Base-by-base conservation (phyloP, 108 stramenopile genomes). In the Fistulifera pelliculosa region DNA sequence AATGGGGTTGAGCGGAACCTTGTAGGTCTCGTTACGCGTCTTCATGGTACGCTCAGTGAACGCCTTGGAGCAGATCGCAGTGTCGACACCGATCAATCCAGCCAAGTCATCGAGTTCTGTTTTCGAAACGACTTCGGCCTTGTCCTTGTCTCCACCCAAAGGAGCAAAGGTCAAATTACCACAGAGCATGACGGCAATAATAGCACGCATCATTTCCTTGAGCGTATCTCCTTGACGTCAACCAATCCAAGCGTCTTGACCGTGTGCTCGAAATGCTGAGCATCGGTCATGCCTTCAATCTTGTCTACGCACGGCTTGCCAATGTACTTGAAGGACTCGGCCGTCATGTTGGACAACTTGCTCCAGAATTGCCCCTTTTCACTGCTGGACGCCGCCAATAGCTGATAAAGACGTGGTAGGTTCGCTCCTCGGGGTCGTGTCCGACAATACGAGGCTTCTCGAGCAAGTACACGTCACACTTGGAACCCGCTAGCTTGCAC, bases 371-470 rank as follows among this genome's bases (percentile, higher is more conserved):
- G 56, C 1, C 69, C 64, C 70, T 87, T 90, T 26, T 66, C 69
- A 17, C 66, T 69, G 15, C 75, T 64, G 11, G 77, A 68, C 39
- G 90, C 93, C 18, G 85, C 83, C 12, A 94, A 66, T 25, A 98
- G 69, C 69, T 98, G 95, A 73, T 98, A 99, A 99, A 99, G 43
- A 98, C 84, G 71, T 99, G 99, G 77, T 90, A 99, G 48, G 97
- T 99, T 26, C 99, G 64, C 71, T 99, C 99, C 0, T 80, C 93
- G 58, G 85, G 62, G 38, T 85, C 79, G 48, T 87, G 92, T 17
- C 72, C 59, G 17, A 91, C 89, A 44, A 99, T 90, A 35, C 99
- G 80, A 60, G 80, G 83, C 76, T 99, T 99, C 65, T 99, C 99
- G 21, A 99, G 72, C 18, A 99, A 73, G 68, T 98, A 99, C 11